Base-by-base conservation (phyloP, 164 flowering plant genomes). In the Annona squamosa region DNA sequence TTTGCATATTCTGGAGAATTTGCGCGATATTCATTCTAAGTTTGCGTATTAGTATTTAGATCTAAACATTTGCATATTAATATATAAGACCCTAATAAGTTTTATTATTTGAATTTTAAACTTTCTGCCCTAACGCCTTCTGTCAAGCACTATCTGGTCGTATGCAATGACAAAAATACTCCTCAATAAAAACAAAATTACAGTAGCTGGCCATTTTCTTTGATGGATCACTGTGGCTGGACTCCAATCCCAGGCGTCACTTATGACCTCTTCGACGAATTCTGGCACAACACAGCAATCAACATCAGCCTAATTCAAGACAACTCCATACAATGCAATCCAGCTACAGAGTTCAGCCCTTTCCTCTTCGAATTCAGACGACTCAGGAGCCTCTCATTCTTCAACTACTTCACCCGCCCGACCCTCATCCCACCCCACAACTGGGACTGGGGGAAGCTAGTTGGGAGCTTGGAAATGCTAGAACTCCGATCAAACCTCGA, bases 201-300 rank as follows among this genome's bases (percentile, higher is more conserved):
- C 37, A 26, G 37, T 1, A 26, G 37, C 37, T 26, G 1, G 37
- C 37, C 37, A 26, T 26, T 26, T 1, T 26, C 37, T 26, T 26
- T 26, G 0, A 26, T 26, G 4, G 98, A 94, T 74, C 98, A 97
- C 75, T 94, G 98, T 80, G 98, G 98, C 1, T 94, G 94, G 97
- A 92, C 97, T 64, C 97, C 98, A 3, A 92, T 94, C 5, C 94
- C 91, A 91, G 97, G 98, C n/a, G 90, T 94, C 18, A 83, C 91
- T n/a, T 94, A 97, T 82, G 98, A 92, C 74, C 71, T 88, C 57
- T 82, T 76, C 75, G 82, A 85, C 79, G 94, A 87, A 2, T 76
- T 85, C 12, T 94, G 97, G 98, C 86, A 90, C 70, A 88, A 88
- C 5, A 91, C 97, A 4, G 81, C 57, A 46, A 67, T 94, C 6